A percentile compares a stretch with the other conserved stretches of the same genome.
Conservation (phyloP, 305 asterid species). For the Fraxinus dipetala region DNA sequence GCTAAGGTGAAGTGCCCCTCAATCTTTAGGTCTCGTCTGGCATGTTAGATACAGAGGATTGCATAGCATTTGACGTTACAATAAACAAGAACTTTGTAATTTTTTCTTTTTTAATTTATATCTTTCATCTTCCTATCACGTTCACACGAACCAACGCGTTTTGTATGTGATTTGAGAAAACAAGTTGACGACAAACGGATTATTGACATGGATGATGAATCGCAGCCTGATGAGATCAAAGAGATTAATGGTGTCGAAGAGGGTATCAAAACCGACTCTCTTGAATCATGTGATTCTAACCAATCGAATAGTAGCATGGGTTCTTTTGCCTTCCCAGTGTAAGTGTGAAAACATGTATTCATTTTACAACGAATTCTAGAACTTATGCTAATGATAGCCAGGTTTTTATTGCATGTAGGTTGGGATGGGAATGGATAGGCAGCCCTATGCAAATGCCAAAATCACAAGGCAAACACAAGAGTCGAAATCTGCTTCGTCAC, state of each 20-base stretch:
- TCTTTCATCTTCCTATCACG: neutral
- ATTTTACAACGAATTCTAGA: neutral
- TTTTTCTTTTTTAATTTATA: neutral
- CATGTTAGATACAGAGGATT: neutral
- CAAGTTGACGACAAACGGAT: slow-evolving; percentile 36
- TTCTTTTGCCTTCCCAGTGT: slow-evolving; percentile 65
- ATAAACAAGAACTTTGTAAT: neutral
- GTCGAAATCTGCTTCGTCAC: slow-evolving; percentile 33
- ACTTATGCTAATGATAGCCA: neutral
- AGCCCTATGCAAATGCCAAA: slow-evolving; percentile 88
- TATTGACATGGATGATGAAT: slow-evolving; percentile 12
- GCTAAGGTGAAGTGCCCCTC: slow-evolving; percentile 15
- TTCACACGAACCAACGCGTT: neutral
- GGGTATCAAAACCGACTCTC: slow-evolving; percentile 34
- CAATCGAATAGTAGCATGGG: slow-evolving; percentile 43
- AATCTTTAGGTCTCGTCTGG: neutral
- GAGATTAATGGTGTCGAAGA: slow-evolving; percentile 31
- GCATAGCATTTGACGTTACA: neutral
- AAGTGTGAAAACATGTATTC: slow-evolving; percentile 24
- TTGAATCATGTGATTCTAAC: slow-evolving; percentile 47
- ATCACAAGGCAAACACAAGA: slow-evolving; percentile 34
- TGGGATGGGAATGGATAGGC: slow-evolving; percentile 72
- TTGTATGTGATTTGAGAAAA: neutral
- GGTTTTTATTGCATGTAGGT: slow-evolving; percentile 36
- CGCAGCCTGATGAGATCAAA: slow-evolving; percentile 32